A percentile compares a stretch with the other conserved stretches of the same genome.
Evolutionary conservation across 164 flowering plant species (phyloP).

Genomic region (Brasenia schreberi): DNA sequence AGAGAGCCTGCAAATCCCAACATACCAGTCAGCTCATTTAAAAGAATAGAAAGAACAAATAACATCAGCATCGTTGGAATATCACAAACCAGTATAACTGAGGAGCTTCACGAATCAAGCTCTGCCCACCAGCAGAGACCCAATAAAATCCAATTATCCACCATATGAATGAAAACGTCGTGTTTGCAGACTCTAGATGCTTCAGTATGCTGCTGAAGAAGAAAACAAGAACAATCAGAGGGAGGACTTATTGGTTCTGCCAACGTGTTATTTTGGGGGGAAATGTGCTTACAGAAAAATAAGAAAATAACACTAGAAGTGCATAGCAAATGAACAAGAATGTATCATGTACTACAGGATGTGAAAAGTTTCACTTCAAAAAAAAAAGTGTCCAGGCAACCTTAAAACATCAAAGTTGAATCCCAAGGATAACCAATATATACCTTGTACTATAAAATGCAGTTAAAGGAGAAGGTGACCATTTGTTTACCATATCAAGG

Average conservation of each 20-base stretch:
- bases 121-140: slow-evolving; percentile 61
- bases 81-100: slow-evolving; percentile 61
- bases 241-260: background rate
- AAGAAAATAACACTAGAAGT: too few species aligned
- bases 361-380: too few species aligned
- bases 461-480: too few species aligned
- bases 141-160: slow-evolving; percentile 88
- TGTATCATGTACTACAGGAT: too few species aligned
- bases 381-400: too few species aligned
- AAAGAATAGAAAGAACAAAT: background rate
- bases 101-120: slow-evolving; percentile 44
- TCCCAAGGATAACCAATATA: too few species aligned
- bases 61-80: background rate
- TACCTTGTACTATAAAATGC: too few species aligned
- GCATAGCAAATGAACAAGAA: too few species aligned
- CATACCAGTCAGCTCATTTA: background rate
- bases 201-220: slow-evolving; percentile 35
- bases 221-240: background rate
- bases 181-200: slow-evolving; percentile 74
- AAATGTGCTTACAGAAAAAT: too few species aligned
- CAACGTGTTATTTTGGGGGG: too few species aligned
- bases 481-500: too few species aligned
- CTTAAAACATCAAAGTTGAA: too few species aligned
- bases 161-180: slow-evolving; percentile 84
- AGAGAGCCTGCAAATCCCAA: slow-evolving; percentile 57